Conservation (phyloP, 176 grass and related monocot species). For the Puccinellia tenuiflora region DNA sequence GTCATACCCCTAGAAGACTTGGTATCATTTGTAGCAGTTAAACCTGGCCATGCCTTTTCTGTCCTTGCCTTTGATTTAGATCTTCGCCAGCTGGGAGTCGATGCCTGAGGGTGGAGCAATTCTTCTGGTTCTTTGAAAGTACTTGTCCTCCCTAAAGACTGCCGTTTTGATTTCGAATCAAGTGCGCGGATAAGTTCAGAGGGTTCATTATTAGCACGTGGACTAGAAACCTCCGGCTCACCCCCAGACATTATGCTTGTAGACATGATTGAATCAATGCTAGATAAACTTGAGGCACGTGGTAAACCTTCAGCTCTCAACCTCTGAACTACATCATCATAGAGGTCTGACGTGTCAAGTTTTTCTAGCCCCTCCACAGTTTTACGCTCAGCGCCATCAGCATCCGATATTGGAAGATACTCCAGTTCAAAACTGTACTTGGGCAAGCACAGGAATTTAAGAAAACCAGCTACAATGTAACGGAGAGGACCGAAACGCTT, state of each 20-base stretch:
- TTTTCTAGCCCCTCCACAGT: conserved; percentile 40
- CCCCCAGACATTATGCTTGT: conserved; percentile 62
- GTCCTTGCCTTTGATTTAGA: conserved; percentile 88
- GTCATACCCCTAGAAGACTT: conserved; percentile 49
- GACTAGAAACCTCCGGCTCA: conserved; percentile 50
- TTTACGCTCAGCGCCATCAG: conserved; percentile 32
- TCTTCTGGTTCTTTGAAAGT: conserved; percentile 87
- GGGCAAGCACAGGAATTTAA: conserved; percentile 92
- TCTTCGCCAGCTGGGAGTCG: conserved; percentile 73
- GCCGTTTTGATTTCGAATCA: conserved; percentile 79
- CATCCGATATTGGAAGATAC: conserved; percentile 70
- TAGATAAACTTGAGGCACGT: conserved; percentile 92
- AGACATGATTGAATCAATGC: conserved; percentile 93
- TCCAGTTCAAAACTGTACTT: conserved; percentile 96
- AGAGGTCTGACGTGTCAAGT: conserved; percentile 59
- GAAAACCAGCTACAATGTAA: conserved; percentile 93
- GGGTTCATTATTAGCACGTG: conserved; percentile 67
- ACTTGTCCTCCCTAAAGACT: conserved; percentile 69
- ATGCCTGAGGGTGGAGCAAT: conserved; percentile 77
- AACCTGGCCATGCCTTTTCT: conserved; percentile 60
- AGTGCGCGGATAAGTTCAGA: conserved; percentile 76
- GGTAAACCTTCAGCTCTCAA: conserved; percentile 79
- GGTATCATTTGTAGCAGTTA: conserved; percentile 49
- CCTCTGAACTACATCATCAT: conserved; percentile 62
- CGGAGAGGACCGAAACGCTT: conserved; percentile 87